These are phyloP conservation scores for Metschnikowia similis DNA, from an alignment of 805 yeast genomes.

Conservation along the genomic window DNA sequence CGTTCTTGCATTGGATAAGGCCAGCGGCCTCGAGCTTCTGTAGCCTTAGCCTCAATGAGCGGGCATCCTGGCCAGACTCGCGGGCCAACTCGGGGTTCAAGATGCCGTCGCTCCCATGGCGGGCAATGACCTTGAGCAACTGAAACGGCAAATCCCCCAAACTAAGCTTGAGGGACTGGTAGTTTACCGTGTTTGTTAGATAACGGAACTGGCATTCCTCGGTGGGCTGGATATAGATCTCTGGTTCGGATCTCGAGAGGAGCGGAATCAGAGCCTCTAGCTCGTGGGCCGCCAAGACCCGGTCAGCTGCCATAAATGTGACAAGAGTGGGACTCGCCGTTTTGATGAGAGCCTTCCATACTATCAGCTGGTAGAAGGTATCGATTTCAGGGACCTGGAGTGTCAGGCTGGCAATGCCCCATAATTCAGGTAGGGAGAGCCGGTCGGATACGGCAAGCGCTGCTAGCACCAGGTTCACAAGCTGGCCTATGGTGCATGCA, in stretches of 20 bases:
- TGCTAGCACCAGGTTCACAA: slow-evolving; percentile 12
- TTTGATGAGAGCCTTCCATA: slow-evolving; percentile 39
- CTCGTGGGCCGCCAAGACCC: neutral
- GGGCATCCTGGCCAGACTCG: slow-evolving; percentile 62
- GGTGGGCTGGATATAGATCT: slow-evolving; percentile 32
- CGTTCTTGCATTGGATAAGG: slow-evolving; percentile 39
- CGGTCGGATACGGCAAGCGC: slow-evolving; percentile 15
- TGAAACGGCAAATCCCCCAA: slow-evolving; percentile 53
- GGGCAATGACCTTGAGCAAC: slow-evolving; percentile 59
- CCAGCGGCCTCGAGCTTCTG: slow-evolving; percentile 49
- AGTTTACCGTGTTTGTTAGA: slow-evolving; percentile 47
- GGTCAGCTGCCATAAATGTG: slow-evolving; percentile 12
- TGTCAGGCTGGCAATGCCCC: slow-evolving; percentile 8
- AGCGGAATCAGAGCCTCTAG: neutral
- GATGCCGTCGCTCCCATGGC: slow-evolving; percentile 52
- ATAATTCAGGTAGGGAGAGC: slow-evolving; percentile 12
- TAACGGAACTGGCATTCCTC: slow-evolving; percentile 55
- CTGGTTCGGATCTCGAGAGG: slow-evolving; percentile 13
- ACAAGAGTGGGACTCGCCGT: slow-evolving; percentile 10
- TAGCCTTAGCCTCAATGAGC: slow-evolving; percentile 63
- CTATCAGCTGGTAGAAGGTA: slow-evolving; percentile 32
- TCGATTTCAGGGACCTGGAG: slow-evolving; percentile 19
- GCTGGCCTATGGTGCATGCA: slow-evolving; percentile 15
- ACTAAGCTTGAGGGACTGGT: slow-evolving; percentile 44
- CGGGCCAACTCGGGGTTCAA: slow-evolving; percentile 53